These are phyloP conservation scores for Hypholoma fasciculare DNA, from an alignment of 768 basidiomycete genomes.

Conservation along the genomic window DNA sequence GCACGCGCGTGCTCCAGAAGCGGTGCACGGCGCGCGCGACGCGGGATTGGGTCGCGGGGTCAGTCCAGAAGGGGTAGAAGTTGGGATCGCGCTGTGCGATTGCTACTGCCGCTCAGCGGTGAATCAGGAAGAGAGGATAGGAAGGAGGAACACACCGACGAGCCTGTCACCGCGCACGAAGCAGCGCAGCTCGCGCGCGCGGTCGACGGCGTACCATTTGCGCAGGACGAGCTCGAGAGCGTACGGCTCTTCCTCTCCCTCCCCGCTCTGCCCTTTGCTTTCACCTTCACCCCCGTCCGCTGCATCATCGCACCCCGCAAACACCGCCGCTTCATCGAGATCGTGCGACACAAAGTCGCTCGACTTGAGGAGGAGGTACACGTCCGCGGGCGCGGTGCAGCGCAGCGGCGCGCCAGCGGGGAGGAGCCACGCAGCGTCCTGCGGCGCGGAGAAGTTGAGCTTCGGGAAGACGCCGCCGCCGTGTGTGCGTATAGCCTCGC, in stretches of 20 bases:
- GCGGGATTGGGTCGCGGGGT: conserved; percentile 48
- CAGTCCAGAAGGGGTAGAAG: conserved; percentile 84
- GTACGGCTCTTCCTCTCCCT: conserved; percentile 32
- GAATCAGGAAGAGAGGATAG: neutral
- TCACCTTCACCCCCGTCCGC: neutral
- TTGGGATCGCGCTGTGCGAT: conserved; percentile 89
- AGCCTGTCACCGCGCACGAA: conserved; percentile 77
- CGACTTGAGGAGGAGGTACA: conserved; percentile 90
- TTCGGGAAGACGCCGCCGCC: conserved; percentile 93
- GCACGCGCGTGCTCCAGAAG: conserved; percentile 74
- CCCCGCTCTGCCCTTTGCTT: too few species aligned
- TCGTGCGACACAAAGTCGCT: conserved; percentile 90
- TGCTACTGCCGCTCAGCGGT: conserved; percentile 38
- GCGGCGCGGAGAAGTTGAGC: conserved; percentile 92
- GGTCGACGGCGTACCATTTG: conserved; percentile 88
- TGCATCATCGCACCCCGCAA: conserved; percentile 55
- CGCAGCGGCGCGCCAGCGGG: conserved; percentile 82
- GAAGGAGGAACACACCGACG: conserved; percentile 53
- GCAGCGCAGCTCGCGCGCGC: conserved; percentile 84
- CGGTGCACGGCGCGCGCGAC: conserved; percentile 50
- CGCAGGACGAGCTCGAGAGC: conserved; percentile 83
- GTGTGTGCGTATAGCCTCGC: conserved; percentile 50
- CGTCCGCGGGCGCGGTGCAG: conserved; percentile 86
- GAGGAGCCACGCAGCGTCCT: conserved; percentile 91
- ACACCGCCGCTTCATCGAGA: conserved; percentile 57